Evolutionary conservation across 371 early-diverging fungal species (phyloP).

Genomic region (Mucor irregularis): DNA sequence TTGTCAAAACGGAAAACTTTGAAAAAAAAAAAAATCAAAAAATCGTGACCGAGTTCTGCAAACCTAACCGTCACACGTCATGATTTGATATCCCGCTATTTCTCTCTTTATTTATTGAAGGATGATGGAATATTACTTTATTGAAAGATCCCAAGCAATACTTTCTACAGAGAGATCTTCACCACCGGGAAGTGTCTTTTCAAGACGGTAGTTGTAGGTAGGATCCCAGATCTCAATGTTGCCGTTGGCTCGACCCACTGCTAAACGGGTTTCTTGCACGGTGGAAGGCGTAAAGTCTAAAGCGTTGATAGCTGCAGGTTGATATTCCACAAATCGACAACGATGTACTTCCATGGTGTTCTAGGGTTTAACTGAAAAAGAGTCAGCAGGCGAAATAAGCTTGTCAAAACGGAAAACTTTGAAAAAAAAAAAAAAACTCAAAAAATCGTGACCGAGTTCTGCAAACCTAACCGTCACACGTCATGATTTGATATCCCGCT

Average conservation of each 20-base stretch:
- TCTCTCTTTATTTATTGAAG: not conserved
- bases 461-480: not conserved
- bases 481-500: too few species aligned
- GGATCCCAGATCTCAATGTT: slow-evolving; percentile 94
- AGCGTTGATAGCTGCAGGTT: slow-evolving; percentile 83
- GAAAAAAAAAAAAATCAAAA: too few species aligned
- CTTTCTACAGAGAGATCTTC: slow-evolving; percentile 76
- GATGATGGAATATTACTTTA: too few species aligned
- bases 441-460: not conserved
- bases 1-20: not conserved
- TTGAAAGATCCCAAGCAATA: slow-evolving; percentile 86
- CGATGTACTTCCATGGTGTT: slow-evolving; percentile 77
- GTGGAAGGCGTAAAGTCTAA: slow-evolving; percentile 75
- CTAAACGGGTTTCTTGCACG: slow-evolving; percentile 55
- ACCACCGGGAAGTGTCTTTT: slow-evolving; percentile 83
- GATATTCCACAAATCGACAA: slow-evolving; percentile 89
- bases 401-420: slow-evolving; percentile 1
- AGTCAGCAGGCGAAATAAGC: not conserved
- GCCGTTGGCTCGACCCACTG: slow-evolving; percentile 90
- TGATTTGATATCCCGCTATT: too few species aligned
- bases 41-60: not conserved
- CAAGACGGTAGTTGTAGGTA: slow-evolving; percentile 60
- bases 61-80: not conserved
- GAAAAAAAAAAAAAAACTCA: slow-evolving; percentile 1
- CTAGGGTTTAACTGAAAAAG: not conserved